phyloP scores from a whole-genome alignment of 2,329 filamentous ascomycete genomes.

The Aspergillus sp. region DNA sequence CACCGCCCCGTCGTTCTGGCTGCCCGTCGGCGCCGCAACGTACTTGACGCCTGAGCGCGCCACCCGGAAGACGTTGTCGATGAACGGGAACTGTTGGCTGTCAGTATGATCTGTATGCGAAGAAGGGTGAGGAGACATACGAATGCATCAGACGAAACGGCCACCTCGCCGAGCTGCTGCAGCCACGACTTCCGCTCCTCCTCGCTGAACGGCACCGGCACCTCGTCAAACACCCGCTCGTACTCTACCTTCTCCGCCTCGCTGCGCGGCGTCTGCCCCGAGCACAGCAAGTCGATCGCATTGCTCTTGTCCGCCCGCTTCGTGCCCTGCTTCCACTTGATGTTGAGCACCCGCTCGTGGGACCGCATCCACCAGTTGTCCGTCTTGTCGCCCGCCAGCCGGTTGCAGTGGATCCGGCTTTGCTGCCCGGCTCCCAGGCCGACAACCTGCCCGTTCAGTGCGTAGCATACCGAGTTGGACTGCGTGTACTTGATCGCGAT shows the following conservation, averaged over 20 bases:
- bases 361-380: constrained; percentile 99
- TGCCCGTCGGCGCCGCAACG: constrained; percentile 85
- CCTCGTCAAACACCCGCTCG: constrained; percentile 81
- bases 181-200: constrained; percentile 85
- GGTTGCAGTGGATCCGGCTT: constrained; percentile 96
- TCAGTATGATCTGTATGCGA: neutral
- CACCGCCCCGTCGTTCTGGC: constrained; percentile 39
- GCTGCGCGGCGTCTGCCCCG: constrained; percentile 73
- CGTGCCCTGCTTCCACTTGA: constrained; percentile 96
- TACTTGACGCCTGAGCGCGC: constrained; percentile 86
- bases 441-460: constrained; percentile 83
- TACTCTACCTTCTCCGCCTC: constrained; percentile 80
- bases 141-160: constrained; percentile 89
- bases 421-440: constrained; percentile 95
- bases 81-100: constrained; percentile 69
- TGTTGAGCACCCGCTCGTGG: constrained; percentile 74
- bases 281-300: constrained; percentile 90
- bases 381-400: constrained; percentile 92
- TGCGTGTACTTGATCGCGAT: constrained; percentile 98
- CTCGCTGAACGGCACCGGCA: constrained; percentile 69
- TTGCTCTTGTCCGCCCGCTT: constrained; percentile 98
- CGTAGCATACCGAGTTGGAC: constrained; percentile 98
- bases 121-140: constrained; percentile 45
- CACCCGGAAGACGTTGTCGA: constrained; percentile 93
- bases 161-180: constrained; percentile 63